A percentile compares a stretch with the other conserved stretches of the same genome.
phyloP scores from a whole-genome alignment of 2,329 filamentous ascomycete species.

The Clonostachys sp. region DNA sequence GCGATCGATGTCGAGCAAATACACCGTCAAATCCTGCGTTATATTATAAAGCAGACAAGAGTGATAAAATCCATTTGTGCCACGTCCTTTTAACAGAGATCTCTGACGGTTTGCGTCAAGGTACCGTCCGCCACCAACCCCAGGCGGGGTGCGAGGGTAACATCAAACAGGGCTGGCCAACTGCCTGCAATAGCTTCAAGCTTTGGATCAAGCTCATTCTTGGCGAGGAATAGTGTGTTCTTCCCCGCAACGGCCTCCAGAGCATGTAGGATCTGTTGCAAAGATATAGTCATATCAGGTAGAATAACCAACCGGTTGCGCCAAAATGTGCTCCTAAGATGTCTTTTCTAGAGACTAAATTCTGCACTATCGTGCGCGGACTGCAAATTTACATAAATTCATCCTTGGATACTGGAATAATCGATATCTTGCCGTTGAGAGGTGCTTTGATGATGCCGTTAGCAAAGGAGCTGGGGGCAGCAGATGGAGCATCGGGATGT shows the following conservation, averaged over 20 bases:
- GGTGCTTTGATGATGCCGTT: slow-evolving; percentile 58
- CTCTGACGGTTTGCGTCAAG: slow-evolving; percentile 20
- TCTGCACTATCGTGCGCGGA: slow-evolving; percentile 41
- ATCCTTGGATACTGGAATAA: slow-evolving; percentile 38
- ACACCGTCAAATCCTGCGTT: too few relatives aligned
- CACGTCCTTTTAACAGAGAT: too few relatives aligned
- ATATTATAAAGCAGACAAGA: too few relatives aligned
- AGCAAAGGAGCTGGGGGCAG: slow-evolving; percentile 54
- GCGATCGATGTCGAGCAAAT: too few relatives aligned
- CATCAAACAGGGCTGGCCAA: slow-evolving; percentile 50
- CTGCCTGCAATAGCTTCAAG: slow-evolving; percentile 44
- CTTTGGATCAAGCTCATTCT: slow-evolving; percentile 38
- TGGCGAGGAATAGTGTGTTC: slow-evolving; percentile 31
- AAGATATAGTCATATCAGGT: slow-evolving; percentile 42
- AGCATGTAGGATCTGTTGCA: slow-evolving; percentile 45
- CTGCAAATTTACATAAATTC: slow-evolving; percentile 48
- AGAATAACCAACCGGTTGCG: slow-evolving; percentile 41
- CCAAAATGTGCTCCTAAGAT: slow-evolving; percentile 30
- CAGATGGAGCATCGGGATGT: slow-evolving; percentile 44
- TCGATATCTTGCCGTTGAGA: slow-evolving; percentile 35
- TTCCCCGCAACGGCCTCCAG: slow-evolving; percentile 41
- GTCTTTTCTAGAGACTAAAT: slow-evolving; percentile 38
- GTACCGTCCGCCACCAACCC: slow-evolving; percentile 42
- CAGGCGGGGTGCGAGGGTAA: slow-evolving; percentile 43
- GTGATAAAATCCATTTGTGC: too few relatives aligned